Evolutionary conservation across 805 yeast species (phyloP).

Genomic region (Kuraishia capsulata): DNA sequence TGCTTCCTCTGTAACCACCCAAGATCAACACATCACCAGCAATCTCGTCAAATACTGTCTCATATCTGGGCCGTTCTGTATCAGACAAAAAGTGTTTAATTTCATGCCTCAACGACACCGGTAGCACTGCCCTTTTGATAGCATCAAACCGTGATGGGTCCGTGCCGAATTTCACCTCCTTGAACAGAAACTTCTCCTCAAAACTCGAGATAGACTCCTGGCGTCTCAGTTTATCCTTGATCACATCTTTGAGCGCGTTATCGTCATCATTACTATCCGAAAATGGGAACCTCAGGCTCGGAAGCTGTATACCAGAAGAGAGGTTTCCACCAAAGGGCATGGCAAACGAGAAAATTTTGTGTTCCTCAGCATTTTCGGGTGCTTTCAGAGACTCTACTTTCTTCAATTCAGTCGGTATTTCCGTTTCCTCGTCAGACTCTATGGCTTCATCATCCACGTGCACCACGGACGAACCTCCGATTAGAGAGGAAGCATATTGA

Average conservation of each 20-base stretch:
- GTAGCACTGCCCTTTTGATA: constrained; percentile 50
- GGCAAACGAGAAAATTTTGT: constrained; percentile 44
- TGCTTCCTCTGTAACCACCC: constrained; percentile 88
- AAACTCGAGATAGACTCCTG: constrained; percentile 50
- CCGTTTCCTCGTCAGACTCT: constrained; percentile 6
- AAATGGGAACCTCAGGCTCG: constrained; percentile 6
- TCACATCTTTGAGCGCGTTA: constrained; percentile 19
- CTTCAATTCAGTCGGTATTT: constrained; percentile 8
- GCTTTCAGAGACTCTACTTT: constrained; percentile 8
- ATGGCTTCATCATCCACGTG: constrained; percentile 6
- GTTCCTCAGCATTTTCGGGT: constrained; percentile 11
- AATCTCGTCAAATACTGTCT: constrained; percentile 45
- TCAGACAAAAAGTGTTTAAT: constrained; percentile 17
- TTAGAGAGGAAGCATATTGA: constrained; percentile 32
- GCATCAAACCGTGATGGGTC: constrained; percentile 68
- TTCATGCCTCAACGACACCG: constrained; percentile 18
- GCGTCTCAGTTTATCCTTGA: constrained; percentile 34
- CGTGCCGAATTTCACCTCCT: constrained; percentile 37
- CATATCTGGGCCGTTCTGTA: constrained; percentile 22
- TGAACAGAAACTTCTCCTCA: constrained; percentile 55
- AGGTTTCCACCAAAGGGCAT: constrained; percentile 44
- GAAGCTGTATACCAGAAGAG: constrained; percentile 14
- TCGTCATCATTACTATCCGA: constrained; percentile 14
- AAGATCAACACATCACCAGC: constrained; percentile 74
- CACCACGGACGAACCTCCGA: constrained; percentile 37